Evolutionary conservation across 805 yeast genomes (phyloP), one percentile per base, ranked within the genome.

Genomic region (Candida suzukii): DNA sequence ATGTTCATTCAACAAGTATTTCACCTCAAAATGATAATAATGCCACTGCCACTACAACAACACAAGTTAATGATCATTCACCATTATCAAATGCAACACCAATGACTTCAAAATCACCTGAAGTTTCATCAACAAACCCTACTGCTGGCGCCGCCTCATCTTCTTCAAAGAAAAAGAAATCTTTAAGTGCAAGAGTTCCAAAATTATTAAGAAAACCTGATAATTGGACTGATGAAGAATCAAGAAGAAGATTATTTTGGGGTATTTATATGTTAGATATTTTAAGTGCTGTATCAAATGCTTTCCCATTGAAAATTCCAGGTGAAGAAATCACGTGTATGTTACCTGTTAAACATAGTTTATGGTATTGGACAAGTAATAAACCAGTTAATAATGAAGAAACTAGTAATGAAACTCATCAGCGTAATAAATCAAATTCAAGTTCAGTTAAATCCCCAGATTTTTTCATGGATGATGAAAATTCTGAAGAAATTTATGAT

Each of bases 201-300:
- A 43, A 48, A 26, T 21, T 53, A 10, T 39, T 53, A 19, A 39
- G 40, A 20, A 52, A 48, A 26, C 56, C 59, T 1, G 55, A 55
- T 17, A 56, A 60, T 37, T 66, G 70, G 67, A 55, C 63, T n/a
- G 68, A 65, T 39, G 58, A 51, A 17, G 69, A 66, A 37, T 53
- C 57, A 7, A 56, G 67, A 58, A 44, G 53, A 56, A 41, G 68
- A 55, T 17, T 58, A 48, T 42, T 52, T 53, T 41, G 64, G 66
- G 66, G 66, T 53, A 34, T 67, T 48, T 51, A 62, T 50, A 43
- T 53, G 19, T 39, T 66, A 35, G 70, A 66, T 43, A 56, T 66
- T 1, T 53, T 64, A 7, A 52, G 61, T 39, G 63, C 69, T 4
- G 56, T 67, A 3, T 58, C 65, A 3, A 64, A 61, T 36, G 67